Evolutionary conservation across 345 rosid genomes (phyloP).

Genomic region (Sisymbrium altissimum): DNA sequence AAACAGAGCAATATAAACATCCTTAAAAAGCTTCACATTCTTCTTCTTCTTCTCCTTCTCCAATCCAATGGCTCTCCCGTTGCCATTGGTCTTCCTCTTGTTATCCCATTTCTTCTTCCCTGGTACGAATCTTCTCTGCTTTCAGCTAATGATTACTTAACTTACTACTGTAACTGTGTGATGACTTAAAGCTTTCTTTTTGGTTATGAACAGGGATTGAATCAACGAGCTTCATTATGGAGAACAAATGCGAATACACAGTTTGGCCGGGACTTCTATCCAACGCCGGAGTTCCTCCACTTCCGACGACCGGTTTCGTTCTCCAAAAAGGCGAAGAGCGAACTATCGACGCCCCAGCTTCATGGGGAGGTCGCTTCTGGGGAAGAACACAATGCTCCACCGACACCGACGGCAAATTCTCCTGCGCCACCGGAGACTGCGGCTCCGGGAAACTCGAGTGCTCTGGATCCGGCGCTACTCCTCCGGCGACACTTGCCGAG

Average conservation of each 20-base stretch:
- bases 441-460: conserved; percentile 76
- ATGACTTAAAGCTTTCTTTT: neutral
- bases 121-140: conserved; percentile 28
- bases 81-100: conserved; percentile 25
- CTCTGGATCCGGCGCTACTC: conserved; percentile 65
- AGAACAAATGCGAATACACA: conserved; percentile 69
- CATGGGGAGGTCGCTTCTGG: conserved; percentile 98
- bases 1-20: neutral
- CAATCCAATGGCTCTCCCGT: conserved; percentile 39
- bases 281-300: conserved; percentile 63
- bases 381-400: conserved; percentile 72
- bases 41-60: conserved; percentile 24
- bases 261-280: conserved; percentile 92
- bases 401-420: conserved; percentile 55
- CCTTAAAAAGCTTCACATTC: neutral
- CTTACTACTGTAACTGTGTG: neutral
- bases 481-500: conserved; percentile 87
- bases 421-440: conserved; percentile 85
- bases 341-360: conserved; percentile 55
- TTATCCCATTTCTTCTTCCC: conserved; percentile 29
- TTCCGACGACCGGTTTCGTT: conserved; percentile 74
- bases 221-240: conserved; percentile 60
- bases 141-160: neutral
- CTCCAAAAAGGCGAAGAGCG: conserved; percentile 64
- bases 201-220: conserved; percentile 28